These are phyloP conservation scores for Plasmodium adleri DNA, from an alignment of 169 alveolate genomes.

Conservation along the genomic window DNA sequence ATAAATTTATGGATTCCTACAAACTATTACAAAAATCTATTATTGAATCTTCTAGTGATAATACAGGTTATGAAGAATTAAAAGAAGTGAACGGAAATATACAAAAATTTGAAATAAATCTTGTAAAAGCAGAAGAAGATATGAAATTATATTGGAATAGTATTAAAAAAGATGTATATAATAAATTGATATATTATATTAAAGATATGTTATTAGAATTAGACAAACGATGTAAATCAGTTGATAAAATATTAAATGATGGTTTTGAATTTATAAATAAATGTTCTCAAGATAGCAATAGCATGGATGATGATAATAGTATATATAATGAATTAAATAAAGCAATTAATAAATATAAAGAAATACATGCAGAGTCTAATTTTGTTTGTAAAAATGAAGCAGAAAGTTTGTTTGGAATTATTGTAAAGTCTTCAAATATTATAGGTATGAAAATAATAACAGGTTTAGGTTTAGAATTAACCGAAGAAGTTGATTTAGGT, in stretches of 20 bases:
- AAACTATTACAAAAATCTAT: conserved; percentile 2
- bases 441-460: conserved; percentile 41
- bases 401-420: conserved; percentile 27
- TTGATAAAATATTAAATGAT: neutral
- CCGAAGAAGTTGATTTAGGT: conserved; percentile 9
- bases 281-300: neutral
- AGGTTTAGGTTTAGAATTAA: conserved; percentile 14
- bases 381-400: conserved; percentile 15
- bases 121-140: conserved; percentile 3
- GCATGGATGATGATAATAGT: neutral
- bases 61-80: neutral
- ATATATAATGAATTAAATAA: neutral
- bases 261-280: neutral
- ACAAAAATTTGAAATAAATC: neutral
- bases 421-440: conserved; percentile 22
- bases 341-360: conserved; percentile 13
- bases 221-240: conserved; percentile 14
- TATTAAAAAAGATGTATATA: conserved; percentile 9
- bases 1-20: conserved; percentile 9
- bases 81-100: conserved; percentile 5
- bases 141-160: conserved; percentile 3
- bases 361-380: neutral
- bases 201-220: conserved; percentile 8
- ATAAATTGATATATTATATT: conserved; percentile 10
- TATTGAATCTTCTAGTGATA: neutral